Evolutionary conservation across 225 moss, liverwort and hornwort species (phyloP).

Genomic region (Pseudisothecium myosuroides): DNA sequence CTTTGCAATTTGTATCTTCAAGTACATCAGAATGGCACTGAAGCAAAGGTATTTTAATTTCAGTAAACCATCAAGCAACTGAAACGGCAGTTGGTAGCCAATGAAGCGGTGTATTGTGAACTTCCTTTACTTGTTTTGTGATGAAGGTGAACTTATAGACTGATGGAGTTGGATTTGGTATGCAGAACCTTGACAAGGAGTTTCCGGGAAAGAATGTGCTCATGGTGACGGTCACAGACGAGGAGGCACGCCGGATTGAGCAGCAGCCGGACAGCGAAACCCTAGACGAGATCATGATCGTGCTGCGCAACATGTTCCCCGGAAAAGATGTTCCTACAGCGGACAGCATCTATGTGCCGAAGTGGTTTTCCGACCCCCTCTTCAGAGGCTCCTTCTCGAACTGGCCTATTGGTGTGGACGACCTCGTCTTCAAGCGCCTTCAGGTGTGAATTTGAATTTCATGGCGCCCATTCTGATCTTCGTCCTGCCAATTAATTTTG

Average conservation of each 20-base stretch:
- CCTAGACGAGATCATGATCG: constrained; percentile 44
- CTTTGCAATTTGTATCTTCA: too few species aligned
- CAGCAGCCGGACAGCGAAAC: constrained; percentile 53
- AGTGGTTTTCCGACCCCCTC: constrained; percentile 42
- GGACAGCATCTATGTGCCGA: constrained; percentile 41
- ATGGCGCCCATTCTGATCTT: not conserved
- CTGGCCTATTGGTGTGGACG: constrained; percentile 71
- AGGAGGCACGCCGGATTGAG: constrained; percentile 77
- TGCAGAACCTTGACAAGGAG: constrained; percentile 62
- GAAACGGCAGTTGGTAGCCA: not conserved
- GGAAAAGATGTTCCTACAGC: constrained; percentile 38
- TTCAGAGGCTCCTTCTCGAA: constrained; percentile 70
- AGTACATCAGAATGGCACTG: too few species aligned
- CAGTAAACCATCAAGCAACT: too few species aligned
- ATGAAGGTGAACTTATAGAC: too few species aligned
- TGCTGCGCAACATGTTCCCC: constrained; percentile 54
- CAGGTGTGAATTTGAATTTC: constrained; percentile 15
- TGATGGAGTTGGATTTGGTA: not conserved
- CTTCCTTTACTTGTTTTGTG: not conserved
- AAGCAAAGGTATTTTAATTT: not conserved
- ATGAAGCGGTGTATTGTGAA: not conserved
- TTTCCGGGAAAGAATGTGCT: constrained; percentile 61
- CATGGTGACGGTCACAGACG: constrained; percentile 72
- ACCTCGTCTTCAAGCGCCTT: constrained; percentile 34
- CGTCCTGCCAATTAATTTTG: not conserved